phyloP scores from a whole-genome alignment of 2,329 filamentous ascomycete species.

The Epicoccum sorghinum region DNA sequence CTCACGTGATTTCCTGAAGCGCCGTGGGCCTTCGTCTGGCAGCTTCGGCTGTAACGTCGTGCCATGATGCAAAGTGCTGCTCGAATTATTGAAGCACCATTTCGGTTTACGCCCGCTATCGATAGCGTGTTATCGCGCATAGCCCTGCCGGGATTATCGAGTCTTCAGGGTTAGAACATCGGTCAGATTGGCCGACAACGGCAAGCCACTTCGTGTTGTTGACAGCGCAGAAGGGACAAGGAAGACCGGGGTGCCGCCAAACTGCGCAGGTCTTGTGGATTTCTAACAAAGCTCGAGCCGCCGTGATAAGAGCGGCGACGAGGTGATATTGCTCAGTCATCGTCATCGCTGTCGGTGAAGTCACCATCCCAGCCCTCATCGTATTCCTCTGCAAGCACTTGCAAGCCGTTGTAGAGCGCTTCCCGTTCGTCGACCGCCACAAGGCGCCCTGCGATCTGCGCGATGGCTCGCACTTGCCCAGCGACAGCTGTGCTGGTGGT shows the following conservation, averaged over 20 bases:
- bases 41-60: not conserved
- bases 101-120: constrained; percentile 24
- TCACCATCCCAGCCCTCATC: constrained; percentile 85
- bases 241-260: not conserved
- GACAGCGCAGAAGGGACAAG: constrained; percentile 9
- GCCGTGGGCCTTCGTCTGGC: not conserved
- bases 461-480: constrained; percentile 68
- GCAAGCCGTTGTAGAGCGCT: constrained; percentile 77
- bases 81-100: constrained; percentile 25
- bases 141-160: constrained; percentile 9
- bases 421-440: constrained; percentile 82
- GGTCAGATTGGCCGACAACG: constrained; percentile 16
- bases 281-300: constrained; percentile 14
- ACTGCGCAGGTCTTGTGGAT: constrained; percentile 18
- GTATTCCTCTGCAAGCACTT: constrained; percentile 85
- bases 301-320: not conserved
- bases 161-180: constrained; percentile 6
- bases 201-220: constrained; percentile 18
- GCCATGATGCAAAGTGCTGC: constrained; percentile 18
- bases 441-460: constrained; percentile 66
- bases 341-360: constrained; percentile 62
- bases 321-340: constrained; percentile 55
- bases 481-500: constrained; percentile 79
- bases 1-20: no score
- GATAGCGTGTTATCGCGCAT: constrained; percentile 29